Base-by-base conservation (phyloP, 1,284 basidiomycete genomes). In the Neotropicomus parvogracilis region DNA sequence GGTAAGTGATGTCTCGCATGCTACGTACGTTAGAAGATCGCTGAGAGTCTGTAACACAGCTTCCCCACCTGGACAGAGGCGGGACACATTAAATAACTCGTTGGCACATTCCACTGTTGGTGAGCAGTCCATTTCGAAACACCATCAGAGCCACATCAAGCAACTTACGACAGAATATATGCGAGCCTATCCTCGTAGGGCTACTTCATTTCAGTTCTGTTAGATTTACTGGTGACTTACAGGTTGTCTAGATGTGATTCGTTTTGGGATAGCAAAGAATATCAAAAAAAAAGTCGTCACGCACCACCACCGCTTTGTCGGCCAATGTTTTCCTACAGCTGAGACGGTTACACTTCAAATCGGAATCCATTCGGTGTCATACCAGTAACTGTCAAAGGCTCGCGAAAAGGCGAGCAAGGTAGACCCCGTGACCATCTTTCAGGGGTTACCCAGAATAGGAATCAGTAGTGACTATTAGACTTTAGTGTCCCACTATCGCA, bases 231-330 rank as follows among this genome's bases (percentile, higher is more conserved):
- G 31, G 17, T 19, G 44, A 59, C 75, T 58, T 47, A 81, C 79
- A 81, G 44, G 79, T 81, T 38, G 80, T 66, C 64, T 66, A 44
- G 17, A 4, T 8, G 20, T 32, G 26, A 42, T 42, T 33, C 29
- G 37, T 27, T 43, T 28, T 49, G 27, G 16, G 29, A 34, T 48
- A 36, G 52, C 35, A 21, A 17, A 26, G 27, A 36, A 21, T 8
- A 43, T 54, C 64, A 42, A 9, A 14, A 53, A 71, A 68, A n/a
- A 65, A 69, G 13, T 65, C 32, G 11, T 24, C 16, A 73, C 85
- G 66, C 58, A 89, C 86, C 54, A 91, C 88, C 14, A 91, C 88
- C 2, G 88, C 88, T 65, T 88, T 90, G 58, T 89, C 88, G 2
- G 71, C 70, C 42, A 91, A 63, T 2, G 73, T 53, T 57, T 75